Conservation (phyloP, 129 eudicot genomes). For the Artemisia tridentata region DNA sequence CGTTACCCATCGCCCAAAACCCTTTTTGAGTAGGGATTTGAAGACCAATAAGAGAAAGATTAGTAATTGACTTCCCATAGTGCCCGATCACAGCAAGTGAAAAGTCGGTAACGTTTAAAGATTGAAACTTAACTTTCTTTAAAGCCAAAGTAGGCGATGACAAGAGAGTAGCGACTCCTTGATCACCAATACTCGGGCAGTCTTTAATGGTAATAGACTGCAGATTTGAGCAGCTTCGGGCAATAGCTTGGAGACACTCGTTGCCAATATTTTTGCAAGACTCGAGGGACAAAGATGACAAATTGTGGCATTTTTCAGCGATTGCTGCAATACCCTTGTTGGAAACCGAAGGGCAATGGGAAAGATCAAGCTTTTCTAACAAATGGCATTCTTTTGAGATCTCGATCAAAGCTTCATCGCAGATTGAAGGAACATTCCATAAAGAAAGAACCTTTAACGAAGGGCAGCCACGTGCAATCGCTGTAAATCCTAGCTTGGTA, state of each 20-base stretch:
- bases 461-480: conserved; percentile 85
- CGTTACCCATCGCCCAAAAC: conserved; percentile 96
- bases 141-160: conserved; percentile 50
- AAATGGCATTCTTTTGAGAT: conserved; percentile 70
- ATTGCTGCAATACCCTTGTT: conserved; percentile 75
- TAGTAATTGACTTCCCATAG: conserved; percentile 71
- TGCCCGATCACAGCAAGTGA: conserved; percentile 91
- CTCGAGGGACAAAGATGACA: conserved; percentile 66
- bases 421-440: conserved; percentile 67
- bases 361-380: conserved; percentile 79
- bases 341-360: conserved; percentile 71
- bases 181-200: conserved; percentile 80
- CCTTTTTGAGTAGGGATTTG: conserved; percentile 71
- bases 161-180: conserved; percentile 73
- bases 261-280: conserved; percentile 71
- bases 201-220: conserved; percentile 66
- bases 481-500: conserved; percentile 60
- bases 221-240: conserved; percentile 61
- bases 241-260: conserved; percentile 70
- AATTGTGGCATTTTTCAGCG: conserved; percentile 57
- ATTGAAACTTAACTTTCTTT: conserved; percentile 63
- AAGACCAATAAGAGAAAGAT: conserved; percentile 62
- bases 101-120: conserved; percentile 67
- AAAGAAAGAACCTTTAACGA: conserved; percentile 73
- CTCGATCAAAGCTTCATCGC: conserved; percentile 72